These are phyloP conservation scores for Chloris gayana DNA, from an alignment of 176 grass and related monocot species.

Conservation along the genomic window DNA sequence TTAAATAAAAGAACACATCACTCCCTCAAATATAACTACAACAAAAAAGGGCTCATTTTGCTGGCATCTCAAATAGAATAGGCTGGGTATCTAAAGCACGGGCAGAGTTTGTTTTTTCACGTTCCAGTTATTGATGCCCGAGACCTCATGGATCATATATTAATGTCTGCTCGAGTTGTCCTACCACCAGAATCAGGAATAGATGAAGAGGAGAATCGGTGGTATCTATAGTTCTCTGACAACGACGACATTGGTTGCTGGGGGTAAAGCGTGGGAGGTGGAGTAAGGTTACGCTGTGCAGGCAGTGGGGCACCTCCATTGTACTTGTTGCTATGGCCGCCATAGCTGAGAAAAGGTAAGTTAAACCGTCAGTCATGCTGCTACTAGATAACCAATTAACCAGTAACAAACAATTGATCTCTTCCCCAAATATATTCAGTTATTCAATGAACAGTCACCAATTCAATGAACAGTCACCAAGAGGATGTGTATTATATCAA, in stretches of 20 bases:
- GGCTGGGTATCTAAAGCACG: background rate
- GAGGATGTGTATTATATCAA: conserved; percentile 2
- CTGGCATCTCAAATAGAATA: background rate
- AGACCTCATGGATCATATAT: conserved; percentile 56
- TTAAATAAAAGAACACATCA: background rate
- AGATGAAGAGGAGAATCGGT: conserved; percentile 69
- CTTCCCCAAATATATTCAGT: background rate
- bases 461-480: conserved; percentile 11
- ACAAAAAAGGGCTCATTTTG: background rate
- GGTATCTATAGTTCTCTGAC: conserved; percentile 75
- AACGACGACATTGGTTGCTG: conserved; percentile 84
- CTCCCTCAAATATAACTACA: background rate
- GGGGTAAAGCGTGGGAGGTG: conserved; percentile 70
- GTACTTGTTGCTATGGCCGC: conserved; percentile 70
- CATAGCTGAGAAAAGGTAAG: conserved; percentile 40
- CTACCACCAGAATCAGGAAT: conserved; percentile 59
- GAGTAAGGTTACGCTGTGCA: conserved; percentile 76
- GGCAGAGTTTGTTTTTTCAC: no score
- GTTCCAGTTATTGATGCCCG: background rate
- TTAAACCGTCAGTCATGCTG: conserved; percentile 14
- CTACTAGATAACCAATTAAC: background rate
- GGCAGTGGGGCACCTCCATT: conserved; percentile 64
- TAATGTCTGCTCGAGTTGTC: conserved; percentile 72
- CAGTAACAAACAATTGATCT: conserved; percentile 10
- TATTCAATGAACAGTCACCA: conserved; percentile 11